phyloP scores from a whole-genome alignment of 192 early-diverging fungal species.

The Mortierella hygrophila region DNA sequence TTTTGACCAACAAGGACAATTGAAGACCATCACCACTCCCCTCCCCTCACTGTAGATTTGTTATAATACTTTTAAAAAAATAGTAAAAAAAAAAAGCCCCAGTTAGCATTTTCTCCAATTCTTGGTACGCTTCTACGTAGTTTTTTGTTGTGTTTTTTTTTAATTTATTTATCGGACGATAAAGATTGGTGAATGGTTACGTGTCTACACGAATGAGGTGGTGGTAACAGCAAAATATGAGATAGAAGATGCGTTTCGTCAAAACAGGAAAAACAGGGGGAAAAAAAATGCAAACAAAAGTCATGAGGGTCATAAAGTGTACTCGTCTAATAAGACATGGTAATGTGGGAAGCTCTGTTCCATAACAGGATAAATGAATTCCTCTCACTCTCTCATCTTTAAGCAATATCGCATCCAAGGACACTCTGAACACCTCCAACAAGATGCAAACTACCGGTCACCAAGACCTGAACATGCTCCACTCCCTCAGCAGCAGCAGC shows the following conservation, averaged over 20 bases:
- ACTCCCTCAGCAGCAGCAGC: conserved; percentile 16
- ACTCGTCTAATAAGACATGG: not conserved
- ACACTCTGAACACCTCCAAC: conserved; percentile 87
- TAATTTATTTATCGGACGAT: not conserved
- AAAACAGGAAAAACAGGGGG: not conserved
- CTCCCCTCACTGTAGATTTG: not conserved
- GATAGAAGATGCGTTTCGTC: not conserved
- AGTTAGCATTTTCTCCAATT: not conserved
- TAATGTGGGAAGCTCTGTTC: not conserved
- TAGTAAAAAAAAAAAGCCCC: not conserved
- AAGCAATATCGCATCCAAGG: conserved; percentile 69
- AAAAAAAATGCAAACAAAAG: not conserved
- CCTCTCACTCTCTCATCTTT: not conserved
- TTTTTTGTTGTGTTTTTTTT: not conserved
- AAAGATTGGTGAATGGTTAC: not conserved
- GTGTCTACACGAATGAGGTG: not conserved
- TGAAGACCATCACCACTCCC: not conserved
- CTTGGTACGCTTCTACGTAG: not conserved
- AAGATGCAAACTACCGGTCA: conserved; percentile 94
- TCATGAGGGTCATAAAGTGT: not conserved
- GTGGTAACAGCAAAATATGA: not conserved
- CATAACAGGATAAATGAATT: not conserved
- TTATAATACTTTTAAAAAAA: not conserved
- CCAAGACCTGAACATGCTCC: conserved; percentile 73
- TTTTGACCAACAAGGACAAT: not conserved